Percentiles rank a stretch among this genome's conserved stretches.
phyloP scores from a whole-genome alignment of 2,329 filamentous ascomycete species.

The Camptophora hylomeconis region DNA sequence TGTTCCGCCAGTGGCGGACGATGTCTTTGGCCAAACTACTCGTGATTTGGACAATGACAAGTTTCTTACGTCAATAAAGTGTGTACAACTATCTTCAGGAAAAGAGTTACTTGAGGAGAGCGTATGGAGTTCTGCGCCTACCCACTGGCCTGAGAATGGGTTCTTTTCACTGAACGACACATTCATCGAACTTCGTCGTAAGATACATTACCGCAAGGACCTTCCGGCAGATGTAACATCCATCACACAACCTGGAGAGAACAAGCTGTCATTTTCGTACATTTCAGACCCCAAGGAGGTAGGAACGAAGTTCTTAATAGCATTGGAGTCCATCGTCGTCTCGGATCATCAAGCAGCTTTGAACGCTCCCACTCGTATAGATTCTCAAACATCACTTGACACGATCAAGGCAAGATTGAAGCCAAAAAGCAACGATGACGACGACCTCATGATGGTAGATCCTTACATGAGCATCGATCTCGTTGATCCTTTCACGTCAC shows the following conservation, averaged over 20 bases:
- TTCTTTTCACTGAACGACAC: constrained; percentile 55
- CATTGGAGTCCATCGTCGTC: constrained; percentile 56
- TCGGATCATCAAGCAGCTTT: constrained; percentile 29
- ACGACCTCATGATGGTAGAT: constrained; percentile 49
- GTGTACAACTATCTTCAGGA: no score
- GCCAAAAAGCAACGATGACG: constrained; percentile 39
- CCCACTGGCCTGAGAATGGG: constrained; percentile 57
- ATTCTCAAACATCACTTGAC: constrained; percentile 38
- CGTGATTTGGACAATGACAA: no score
- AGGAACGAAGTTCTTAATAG: constrained; percentile 41
- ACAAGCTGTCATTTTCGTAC: constrained; percentile 44
- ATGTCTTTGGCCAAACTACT: no score
- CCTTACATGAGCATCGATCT: constrained; percentile 49
- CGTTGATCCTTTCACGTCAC: constrained; percentile 52
- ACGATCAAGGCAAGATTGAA: constrained; percentile 35
- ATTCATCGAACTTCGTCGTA: constrained; percentile 46
- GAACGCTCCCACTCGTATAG: constrained; percentile 26
- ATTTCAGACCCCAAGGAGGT: constrained; percentile 26
- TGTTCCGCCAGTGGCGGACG: no score
- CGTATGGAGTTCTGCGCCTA: constrained; percentile 52
- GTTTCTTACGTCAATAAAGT: no score
- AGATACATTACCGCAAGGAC: constrained; percentile 61
- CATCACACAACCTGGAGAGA: constrained; percentile 45
- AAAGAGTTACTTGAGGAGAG: constrained; percentile 33
- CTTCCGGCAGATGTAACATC: constrained; percentile 61